Evolutionary conservation across 2,329 filamentous ascomycete species (phyloP).

Genomic region (Fusarium sp.): DNA sequence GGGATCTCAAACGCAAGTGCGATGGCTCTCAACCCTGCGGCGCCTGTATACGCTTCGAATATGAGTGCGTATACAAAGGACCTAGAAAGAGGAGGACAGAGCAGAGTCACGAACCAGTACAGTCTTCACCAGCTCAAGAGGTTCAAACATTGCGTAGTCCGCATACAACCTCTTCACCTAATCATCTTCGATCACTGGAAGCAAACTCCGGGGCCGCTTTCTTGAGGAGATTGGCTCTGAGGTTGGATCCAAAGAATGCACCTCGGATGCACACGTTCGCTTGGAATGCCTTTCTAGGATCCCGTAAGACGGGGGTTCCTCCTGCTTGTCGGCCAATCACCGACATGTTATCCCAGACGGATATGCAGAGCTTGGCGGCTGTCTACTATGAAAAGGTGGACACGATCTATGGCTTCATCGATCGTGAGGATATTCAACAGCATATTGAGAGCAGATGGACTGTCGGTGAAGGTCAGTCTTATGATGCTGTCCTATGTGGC

Average conservation of each 20-base stretch:
- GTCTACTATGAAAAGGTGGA: slow-evolving; percentile 67
- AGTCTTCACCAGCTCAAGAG: slow-evolving; percentile 10
- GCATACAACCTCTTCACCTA: slow-evolving; percentile 31
- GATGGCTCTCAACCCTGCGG: slow-evolving; percentile 65
- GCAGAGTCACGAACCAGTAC: neutral
- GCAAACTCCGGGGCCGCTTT: slow-evolving; percentile 70
- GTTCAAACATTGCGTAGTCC: neutral
- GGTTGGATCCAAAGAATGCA: slow-evolving; percentile 64
- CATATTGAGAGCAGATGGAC: slow-evolving; percentile 51
- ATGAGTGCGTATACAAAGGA: slow-evolving; percentile 61
- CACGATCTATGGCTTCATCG: slow-evolving; percentile 64
- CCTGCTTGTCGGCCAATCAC: slow-evolving; percentile 54
- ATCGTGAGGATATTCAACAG: slow-evolving; percentile 47
- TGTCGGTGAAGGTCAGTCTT: slow-evolving; percentile 36
- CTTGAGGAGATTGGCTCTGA: slow-evolving; percentile 63
- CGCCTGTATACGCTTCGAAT: slow-evolving; percentile 65
- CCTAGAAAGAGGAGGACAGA: slow-evolving; percentile 26
- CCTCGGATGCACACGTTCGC: slow-evolving; percentile 67
- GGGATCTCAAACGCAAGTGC: slow-evolving; percentile 68
- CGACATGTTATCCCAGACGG: slow-evolving; percentile 59
- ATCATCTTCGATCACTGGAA: slow-evolving; percentile 59
- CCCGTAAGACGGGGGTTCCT: slow-evolving; percentile 37
- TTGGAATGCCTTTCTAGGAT: slow-evolving; percentile 60
- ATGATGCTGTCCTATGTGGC: slow-evolving; percentile 60
- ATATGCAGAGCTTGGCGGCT: slow-evolving; percentile 59